Conservation (phyloP, 441 rosid species). For the Isatis lusitanica region DNA sequence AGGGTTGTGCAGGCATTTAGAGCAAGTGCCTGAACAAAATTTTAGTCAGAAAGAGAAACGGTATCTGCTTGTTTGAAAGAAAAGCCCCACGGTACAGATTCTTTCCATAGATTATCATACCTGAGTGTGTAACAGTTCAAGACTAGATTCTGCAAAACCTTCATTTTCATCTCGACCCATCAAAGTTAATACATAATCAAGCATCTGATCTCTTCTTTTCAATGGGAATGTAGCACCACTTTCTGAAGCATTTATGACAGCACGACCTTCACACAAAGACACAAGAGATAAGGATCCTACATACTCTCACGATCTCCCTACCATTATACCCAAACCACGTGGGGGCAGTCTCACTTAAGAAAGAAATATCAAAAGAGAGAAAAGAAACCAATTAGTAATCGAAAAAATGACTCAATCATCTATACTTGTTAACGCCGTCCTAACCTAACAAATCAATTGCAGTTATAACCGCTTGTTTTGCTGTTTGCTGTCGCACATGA, state of each 20-base stretch:
- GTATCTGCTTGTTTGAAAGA: slow-evolving; percentile 21
- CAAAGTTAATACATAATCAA: slow-evolving; percentile 90
- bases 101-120: slow-evolving; percentile 43
- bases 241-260: slow-evolving; percentile 94
- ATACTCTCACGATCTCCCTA: slow-evolving; percentile 21
- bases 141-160: slow-evolving; percentile 85
- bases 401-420: slow-evolving; percentile 13
- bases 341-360: slow-evolving; percentile 9
- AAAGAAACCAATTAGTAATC: background rate
- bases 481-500: slow-evolving; percentile 90
- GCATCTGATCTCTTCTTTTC: slow-evolving; percentile 84
- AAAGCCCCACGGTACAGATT: background rate
- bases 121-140: slow-evolving; percentile 90
- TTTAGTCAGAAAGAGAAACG: slow-evolving; percentile 35
- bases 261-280: slow-evolving; percentile 65
- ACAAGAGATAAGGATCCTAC: slow-evolving; percentile 20
- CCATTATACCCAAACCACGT: slow-evolving; percentile 4
- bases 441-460: slow-evolving; percentile 97
- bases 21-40: slow-evolving; percentile 79
- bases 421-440: slow-evolving; percentile 18
- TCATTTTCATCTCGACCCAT: slow-evolving; percentile 95
- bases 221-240: slow-evolving; percentile 86
- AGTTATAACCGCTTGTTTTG: slow-evolving; percentile 98
- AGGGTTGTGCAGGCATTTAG: slow-evolving; percentile 95
- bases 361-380: background rate